phyloP scores from a whole-genome alignment of 305 asterid species.

The Solanum hybrid region DNA sequence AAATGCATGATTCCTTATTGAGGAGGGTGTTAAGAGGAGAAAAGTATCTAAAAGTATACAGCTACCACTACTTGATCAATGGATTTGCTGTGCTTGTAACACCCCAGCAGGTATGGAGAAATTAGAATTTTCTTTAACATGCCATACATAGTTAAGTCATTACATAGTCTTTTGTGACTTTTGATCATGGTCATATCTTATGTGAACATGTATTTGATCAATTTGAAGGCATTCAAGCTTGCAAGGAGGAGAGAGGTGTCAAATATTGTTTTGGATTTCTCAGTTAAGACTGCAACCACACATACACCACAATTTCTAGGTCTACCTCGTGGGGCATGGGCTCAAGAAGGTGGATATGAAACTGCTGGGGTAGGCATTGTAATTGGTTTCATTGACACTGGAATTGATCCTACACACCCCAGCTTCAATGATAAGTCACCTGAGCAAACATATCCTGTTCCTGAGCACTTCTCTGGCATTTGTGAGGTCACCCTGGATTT shows the following conservation, averaged over 20 bases:
- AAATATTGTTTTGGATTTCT: conserved; percentile 71
- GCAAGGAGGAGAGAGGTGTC: conserved; percentile 68
- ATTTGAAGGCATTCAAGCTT: conserved; percentile 67
- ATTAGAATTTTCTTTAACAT: background rate
- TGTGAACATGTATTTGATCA: conserved; percentile 4
- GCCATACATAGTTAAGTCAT: background rate
- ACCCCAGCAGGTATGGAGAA: conserved; percentile 50
- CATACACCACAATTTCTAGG: conserved; percentile 95
- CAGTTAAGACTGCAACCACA: conserved; percentile 81
- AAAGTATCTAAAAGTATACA: conserved; percentile 77
- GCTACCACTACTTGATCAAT: conserved; percentile 82
- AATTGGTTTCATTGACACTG: conserved; percentile 90
- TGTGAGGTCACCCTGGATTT: conserved; percentile 94
- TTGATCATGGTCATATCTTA: background rate
- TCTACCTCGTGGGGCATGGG: conserved; percentile 95
- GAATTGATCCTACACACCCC: conserved; percentile 85
- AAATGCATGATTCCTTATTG: conserved; percentile 64
- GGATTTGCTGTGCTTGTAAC: conserved; percentile 90
- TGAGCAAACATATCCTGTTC: conserved; percentile 64
- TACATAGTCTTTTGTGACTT: background rate
- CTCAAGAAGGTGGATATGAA: conserved; percentile 74
- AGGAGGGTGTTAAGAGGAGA: conserved; percentile 54
- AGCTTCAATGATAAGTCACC: conserved; percentile 66
- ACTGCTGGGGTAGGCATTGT: conserved; percentile 91
- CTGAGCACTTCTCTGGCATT: conserved; percentile 77